phyloP scores from a whole-genome alignment of 2,329 filamentous ascomycete species.

The Cercospora beticola region DNA sequence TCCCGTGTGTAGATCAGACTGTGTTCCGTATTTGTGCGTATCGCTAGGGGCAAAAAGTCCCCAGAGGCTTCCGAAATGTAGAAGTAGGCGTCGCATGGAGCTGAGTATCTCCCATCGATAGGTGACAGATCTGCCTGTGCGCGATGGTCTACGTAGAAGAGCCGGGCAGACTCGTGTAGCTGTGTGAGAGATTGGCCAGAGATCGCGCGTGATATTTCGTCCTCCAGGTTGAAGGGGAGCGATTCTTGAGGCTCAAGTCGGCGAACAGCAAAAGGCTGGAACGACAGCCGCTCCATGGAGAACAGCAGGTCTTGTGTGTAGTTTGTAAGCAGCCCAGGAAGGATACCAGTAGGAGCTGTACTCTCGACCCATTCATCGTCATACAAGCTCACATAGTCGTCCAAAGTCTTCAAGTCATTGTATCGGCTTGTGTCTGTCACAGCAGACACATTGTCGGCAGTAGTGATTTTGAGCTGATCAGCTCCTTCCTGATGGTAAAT shows the following conservation, averaged over 20 bases:
- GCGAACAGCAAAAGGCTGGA: constrained; percentile 43
- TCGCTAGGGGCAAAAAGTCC: constrained; percentile 51
- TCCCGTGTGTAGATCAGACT: constrained; percentile 50
- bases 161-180: constrained; percentile 41
- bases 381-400: constrained; percentile 47
- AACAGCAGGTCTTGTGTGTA: constrained; percentile 51
- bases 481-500: not conserved
- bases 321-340: constrained; percentile 45
- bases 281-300: constrained; percentile 50
- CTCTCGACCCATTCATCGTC: constrained; percentile 42
- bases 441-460: constrained; percentile 2
- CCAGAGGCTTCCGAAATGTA: constrained; percentile 44
- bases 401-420: constrained; percentile 24
- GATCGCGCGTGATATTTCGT: constrained; percentile 34
- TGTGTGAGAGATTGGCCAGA: constrained; percentile 36
- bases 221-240: constrained; percentile 43
- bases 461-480: not conserved
- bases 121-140: constrained; percentile 36
- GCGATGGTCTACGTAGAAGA: constrained; percentile 49
- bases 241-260: constrained; percentile 37
- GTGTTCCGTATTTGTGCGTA: constrained; percentile 47
- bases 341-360: constrained; percentile 40
- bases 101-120: constrained; percentile 37
- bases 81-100: constrained; percentile 50
- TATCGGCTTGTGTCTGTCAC: constrained; percentile 9